phyloP scores from a whole-genome alignment of 352 stramenopile species.

The Phytophthora ramorum region DNA sequence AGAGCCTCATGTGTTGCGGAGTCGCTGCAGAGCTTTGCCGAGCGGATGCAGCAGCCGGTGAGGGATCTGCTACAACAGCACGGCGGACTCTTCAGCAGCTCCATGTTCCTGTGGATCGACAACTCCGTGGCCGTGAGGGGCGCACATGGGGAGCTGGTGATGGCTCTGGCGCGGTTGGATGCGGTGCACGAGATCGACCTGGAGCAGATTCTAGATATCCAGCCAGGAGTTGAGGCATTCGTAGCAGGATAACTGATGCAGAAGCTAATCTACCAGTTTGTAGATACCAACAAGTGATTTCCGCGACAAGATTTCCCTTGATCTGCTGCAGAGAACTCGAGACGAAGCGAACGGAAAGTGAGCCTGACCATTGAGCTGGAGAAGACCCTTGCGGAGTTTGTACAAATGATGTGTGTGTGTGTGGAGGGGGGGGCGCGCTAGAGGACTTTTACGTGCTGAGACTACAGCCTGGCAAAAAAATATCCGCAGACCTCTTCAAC shows the following conservation, averaged over 20 bases:
- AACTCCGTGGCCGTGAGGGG: conserved; percentile 66
- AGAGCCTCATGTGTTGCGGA: conserved; percentile 54
- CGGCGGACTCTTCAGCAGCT: conserved; percentile 37
- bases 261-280: background rate
- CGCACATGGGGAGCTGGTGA: conserved; percentile 41
- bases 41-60: conserved; percentile 50
- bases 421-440: too few species aligned
- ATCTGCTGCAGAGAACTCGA: too few species aligned
- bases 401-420: too few species aligned
- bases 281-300: background rate
- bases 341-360: too few species aligned
- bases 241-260: background rate
- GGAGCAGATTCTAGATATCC: conserved; percentile 57
- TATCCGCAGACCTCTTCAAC: too few species aligned
- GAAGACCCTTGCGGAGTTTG: too few species aligned
- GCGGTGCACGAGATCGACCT: conserved; percentile 47
- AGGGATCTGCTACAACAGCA: conserved; percentile 47
- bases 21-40: conserved; percentile 60
- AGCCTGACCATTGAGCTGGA: too few species aligned
- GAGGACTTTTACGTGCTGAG: too few species aligned
- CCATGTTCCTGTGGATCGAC: conserved; percentile 72
- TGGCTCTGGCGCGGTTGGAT: conserved; percentile 51
- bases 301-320: too few species aligned
- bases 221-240: background rate
- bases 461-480: too few species aligned